Evolutionary conservation across 176 grass and related monocot genomes (phyloP).

Genomic region (Cocos nucifera): DNA sequence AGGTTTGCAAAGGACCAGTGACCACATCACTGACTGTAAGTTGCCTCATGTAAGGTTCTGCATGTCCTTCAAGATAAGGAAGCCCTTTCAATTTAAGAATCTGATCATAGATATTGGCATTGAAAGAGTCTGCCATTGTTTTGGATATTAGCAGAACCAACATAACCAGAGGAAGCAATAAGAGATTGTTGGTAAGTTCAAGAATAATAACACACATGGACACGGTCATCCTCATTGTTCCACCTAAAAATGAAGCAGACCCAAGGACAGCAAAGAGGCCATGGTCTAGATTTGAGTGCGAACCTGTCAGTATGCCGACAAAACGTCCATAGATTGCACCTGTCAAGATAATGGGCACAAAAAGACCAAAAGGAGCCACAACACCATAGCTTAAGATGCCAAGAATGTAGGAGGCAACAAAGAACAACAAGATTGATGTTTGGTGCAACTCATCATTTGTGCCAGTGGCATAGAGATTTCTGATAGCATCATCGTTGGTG

Average conservation of each 20-base stretch:
- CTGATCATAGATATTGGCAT: constrained; percentile 78
- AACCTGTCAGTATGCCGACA: constrained; percentile 49
- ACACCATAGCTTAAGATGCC: constrained; percentile 91
- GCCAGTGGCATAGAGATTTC: constrained; percentile 68
- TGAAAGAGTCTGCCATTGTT: constrained; percentile 76
- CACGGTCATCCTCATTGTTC: constrained; percentile 82
- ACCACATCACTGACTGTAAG: constrained; percentile 67
- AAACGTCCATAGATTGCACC: constrained; percentile 83
- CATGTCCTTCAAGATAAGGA: constrained; percentile 73
- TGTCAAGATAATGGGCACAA: constrained; percentile 86
- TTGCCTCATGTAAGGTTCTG: constrained; percentile 95
- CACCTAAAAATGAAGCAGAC: constrained; percentile 83
- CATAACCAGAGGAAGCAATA: constrained; percentile 85
- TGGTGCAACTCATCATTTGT: constrained; percentile 68
- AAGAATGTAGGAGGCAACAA: constrained; percentile 56
- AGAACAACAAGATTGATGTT: constrained; percentile 53
- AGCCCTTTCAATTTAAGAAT: constrained; percentile 69
- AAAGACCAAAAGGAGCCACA: constrained; percentile 71
- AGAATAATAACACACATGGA: constrained; percentile 79
- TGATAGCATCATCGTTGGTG: constrained; percentile 87
- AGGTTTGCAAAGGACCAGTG: constrained; percentile 47
- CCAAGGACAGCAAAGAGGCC: constrained; percentile 86
- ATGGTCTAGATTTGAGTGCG: constrained; percentile 55
- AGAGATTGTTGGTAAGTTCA: constrained; percentile 92
- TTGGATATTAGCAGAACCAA: constrained; percentile 91